A percentile compares a stretch with the other conserved stretches of the same genome.
These are phyloP conservation scores for Aspergillus quadricinctus DNA, from an alignment of 2,329 filamentous ascomycete species.

Conservation along the genomic window DNA sequence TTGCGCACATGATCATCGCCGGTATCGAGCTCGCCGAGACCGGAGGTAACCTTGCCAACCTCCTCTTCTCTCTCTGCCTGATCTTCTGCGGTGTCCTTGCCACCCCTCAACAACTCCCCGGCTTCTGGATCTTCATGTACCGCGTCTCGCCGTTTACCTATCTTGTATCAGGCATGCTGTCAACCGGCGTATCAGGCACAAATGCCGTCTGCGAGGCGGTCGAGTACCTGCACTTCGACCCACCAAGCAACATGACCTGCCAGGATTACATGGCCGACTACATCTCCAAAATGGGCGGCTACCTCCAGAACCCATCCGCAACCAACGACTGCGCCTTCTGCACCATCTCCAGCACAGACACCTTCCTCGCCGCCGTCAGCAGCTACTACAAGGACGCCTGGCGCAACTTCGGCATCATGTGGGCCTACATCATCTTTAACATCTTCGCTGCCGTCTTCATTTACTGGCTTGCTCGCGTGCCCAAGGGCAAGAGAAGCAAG, in stretches of 20 bases:
- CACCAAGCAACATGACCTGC: constrained; percentile 61
- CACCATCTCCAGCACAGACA: constrained; percentile 41
- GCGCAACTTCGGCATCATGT: constrained; percentile 68
- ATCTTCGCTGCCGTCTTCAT: constrained; percentile 53
- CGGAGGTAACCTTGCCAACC: constrained; percentile 58
- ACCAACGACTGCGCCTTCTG: constrained; percentile 50
- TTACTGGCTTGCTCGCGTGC: constrained; percentile 62
- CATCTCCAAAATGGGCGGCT: constrained; percentile 35
- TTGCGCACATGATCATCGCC: constrained; percentile 69
- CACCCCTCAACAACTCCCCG: constrained; percentile 53
- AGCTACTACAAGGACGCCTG: constrained; percentile 51
- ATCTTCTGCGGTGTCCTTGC: constrained; percentile 56
- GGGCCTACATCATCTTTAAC: constrained; percentile 63
- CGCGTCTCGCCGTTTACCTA: constrained; percentile 65
- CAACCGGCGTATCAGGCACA: constrained; percentile 34
- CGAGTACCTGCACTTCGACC: constrained; percentile 31
- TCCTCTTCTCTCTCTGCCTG: constrained; percentile 56
- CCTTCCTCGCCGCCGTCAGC: constrained; percentile 41
- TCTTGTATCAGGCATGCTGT: constrained; percentile 43
- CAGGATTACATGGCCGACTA: constrained; percentile 44
- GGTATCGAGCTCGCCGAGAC: constrained; percentile 66
- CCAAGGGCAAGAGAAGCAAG: constrained; percentile 33
- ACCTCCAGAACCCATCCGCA: constrained; percentile 41
- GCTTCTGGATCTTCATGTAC: constrained; percentile 80
- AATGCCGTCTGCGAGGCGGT: constrained; percentile 26